phyloP scores from a whole-genome alignment of 2,329 filamentous ascomycete species.

The Colletotrichum noveboracense region DNA sequence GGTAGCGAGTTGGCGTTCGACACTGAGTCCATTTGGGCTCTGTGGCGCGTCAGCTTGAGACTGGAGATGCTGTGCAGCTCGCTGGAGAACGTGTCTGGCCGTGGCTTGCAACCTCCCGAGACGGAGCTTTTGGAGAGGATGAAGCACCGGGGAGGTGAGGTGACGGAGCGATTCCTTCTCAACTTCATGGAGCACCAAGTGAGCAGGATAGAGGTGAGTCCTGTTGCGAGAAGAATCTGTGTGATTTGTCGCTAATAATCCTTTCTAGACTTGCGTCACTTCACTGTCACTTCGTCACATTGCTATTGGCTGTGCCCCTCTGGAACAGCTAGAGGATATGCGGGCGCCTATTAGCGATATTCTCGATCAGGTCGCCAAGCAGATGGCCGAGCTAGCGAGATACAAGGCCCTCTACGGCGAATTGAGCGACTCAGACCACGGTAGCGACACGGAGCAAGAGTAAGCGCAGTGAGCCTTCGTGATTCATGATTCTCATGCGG shows the following conservation, averaged over 20 bases:
- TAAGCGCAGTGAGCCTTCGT: conserved; percentile 11
- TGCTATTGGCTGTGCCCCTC: conserved; percentile 68
- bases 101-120: conserved; percentile 77
- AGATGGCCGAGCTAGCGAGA: conserved; percentile 67
- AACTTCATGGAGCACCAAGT: conserved; percentile 96
- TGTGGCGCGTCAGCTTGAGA: conserved; percentile 88
- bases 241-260: conserved; percentile 25
- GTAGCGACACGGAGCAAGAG: conserved; percentile 38
- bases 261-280: conserved; percentile 74
- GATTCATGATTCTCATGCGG: conserved; percentile 18
- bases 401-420: conserved; percentile 62
- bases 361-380: conserved; percentile 63
- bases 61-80: conserved; percentile 93
- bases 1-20: conserved; percentile 77
- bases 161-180: conserved; percentile 86
- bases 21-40: conserved; percentile 82
- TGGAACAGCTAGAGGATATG: conserved; percentile 72
- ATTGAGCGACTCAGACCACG: conserved; percentile 38
- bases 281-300: conserved; percentile 82
- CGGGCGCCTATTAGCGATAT: conserved; percentile 80
- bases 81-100: conserved; percentile 73
- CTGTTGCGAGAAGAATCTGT: conserved; percentile 8
- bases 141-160: conserved; percentile 74
- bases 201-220: conserved; percentile 87
- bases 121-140: conserved; percentile 78